Base-by-base conservation (phyloP, 306 rosid species). In the Herpetospermum pedunculosum region DNA sequence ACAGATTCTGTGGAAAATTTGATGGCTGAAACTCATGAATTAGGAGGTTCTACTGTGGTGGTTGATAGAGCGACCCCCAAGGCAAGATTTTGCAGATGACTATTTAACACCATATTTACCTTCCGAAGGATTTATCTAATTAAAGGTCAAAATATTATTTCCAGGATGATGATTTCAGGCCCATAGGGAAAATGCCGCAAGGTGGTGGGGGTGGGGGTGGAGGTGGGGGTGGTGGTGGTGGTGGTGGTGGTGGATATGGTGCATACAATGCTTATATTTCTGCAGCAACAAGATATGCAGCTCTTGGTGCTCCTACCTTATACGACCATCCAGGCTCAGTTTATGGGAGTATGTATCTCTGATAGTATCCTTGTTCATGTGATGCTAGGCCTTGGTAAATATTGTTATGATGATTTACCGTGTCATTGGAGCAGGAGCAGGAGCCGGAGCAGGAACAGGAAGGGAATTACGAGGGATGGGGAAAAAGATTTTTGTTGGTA, bases 61-160 rank as follows among this genome's bases (percentile, higher is more conserved):
- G 97, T 95, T 82, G 99, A 95, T 80, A 88, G 96, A 73, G 99
- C 99, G 13, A 95, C 97, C 30, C 97, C 97, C 29, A 95, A 95
- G 96, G 99, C 78, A 89, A 85, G 88, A 76, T 60, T 76, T 74
- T 77, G 58, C 72, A 30, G 53, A 59, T 49, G 78, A 19, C 54
- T 23, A 47, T 50, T 72, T 2, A 32, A 32, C 12, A 73, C 40
- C 6, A 25, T 30, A 21, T 35, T 13, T 35, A 13, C 16, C 34
- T 35, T 50, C 15, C 3, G 11, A 13, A 5, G 25, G 41, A 30
- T 62, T 29, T 9, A n/a, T 46, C 37, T 44, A 47, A 75, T 59
- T 50, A 37, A 69, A 74, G 53, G 41, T 53, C 49, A 14, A 44
- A 18, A 49, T 57, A 19, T 76, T 38, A 47, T 81, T 80, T 54